Conservation (phyloP, 768 basidiomycete species). For the Lactarius evosmus region DNA sequence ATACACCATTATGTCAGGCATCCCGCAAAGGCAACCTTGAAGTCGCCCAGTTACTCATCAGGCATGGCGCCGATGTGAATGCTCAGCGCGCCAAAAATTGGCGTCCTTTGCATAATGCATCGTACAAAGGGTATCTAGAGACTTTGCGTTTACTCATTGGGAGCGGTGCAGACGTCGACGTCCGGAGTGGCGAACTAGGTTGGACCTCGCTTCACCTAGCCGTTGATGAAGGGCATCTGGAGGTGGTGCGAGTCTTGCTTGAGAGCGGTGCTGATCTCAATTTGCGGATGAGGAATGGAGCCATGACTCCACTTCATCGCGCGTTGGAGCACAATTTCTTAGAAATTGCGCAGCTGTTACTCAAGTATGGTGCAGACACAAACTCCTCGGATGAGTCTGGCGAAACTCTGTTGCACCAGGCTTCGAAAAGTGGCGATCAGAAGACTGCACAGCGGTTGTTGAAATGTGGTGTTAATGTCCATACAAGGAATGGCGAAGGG, state of each 20-base stretch:
- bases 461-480: background rate
- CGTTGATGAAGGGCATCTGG: background rate
- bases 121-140: background rate
- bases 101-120: background rate
- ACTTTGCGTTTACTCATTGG: background rate
- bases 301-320: background rate
- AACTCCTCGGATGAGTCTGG: background rate
- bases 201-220: background rate
- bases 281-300: background rate
- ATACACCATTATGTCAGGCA: background rate
- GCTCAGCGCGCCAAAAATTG: too few species aligned
- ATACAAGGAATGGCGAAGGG: background rate
- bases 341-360: background rate
- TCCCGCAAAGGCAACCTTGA: background rate
- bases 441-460: background rate
- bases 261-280: background rate
- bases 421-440: background rate
- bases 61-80: background rate
- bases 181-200: too few species aligned
- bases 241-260: background rate
- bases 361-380: background rate
- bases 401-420: background rate
- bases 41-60: background rate
- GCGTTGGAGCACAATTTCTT: background rate
- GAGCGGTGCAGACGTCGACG: background rate